Evolutionary conservation across 2,329 filamentous ascomycete genomes (phyloP).

Genomic region (Akanthomyces lecanii): DNA sequence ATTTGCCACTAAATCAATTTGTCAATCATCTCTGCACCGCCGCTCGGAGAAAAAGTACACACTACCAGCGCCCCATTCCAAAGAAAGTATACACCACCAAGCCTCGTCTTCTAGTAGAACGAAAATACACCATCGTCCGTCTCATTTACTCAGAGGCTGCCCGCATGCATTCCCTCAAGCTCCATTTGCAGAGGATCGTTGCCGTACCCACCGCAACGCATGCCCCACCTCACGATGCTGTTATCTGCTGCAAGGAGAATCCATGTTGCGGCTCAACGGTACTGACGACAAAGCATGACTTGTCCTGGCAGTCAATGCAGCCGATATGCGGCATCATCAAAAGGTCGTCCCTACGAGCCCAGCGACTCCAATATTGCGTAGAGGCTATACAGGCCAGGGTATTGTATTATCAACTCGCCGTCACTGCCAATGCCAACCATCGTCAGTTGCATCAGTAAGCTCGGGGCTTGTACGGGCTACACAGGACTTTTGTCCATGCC

Average conservation of each 20-base stretch:
- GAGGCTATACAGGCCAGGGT: neutral
- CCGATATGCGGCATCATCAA: neutral
- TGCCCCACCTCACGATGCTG: slow-evolving; percentile 11
- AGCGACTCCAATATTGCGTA: neutral
- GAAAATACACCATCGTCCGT: neutral
- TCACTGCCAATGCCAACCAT: neutral
- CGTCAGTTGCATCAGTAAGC: neutral
- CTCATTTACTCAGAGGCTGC: neutral
- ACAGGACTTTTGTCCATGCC: neutral
- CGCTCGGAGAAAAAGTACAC: too few species aligned
- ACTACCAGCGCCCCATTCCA: too few species aligned
- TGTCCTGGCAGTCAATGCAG: neutral
- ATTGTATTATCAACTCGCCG: neutral
- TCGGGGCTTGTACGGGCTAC: neutral
- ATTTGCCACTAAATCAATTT: neutral
- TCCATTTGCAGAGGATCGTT: slow-evolving; percentile 12
- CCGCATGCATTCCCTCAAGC: neutral
- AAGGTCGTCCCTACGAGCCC: neutral
- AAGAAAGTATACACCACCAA: neutral
- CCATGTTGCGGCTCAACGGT: slow-evolving; percentile 6
- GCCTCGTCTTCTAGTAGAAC: too few species aligned
- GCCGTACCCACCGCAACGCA: slow-evolving; percentile 1
- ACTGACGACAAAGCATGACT: neutral
- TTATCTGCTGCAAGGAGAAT: slow-evolving; percentile 1
- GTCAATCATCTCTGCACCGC: too few species aligned